Evolutionary conservation across 495 filamentous ascomycete species (phyloP).

Genomic region (Penicillium maclennaniae): DNA sequence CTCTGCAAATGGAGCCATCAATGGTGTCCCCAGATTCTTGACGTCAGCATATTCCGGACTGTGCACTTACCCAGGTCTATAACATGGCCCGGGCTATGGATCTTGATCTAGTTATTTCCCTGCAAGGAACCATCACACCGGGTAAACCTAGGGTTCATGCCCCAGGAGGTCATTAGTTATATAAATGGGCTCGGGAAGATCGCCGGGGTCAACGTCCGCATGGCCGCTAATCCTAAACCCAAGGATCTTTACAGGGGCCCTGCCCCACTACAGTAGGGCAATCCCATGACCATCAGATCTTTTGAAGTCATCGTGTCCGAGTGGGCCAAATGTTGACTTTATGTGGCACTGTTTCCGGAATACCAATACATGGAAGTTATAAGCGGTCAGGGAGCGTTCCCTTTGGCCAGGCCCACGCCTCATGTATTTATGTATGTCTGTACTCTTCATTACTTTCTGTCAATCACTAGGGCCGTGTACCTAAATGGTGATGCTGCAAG

Average conservation of each 20-base stretch:
- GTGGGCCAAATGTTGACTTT: background rate
- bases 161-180: background rate
- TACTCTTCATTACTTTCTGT: no score
- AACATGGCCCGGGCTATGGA: background rate
- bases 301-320: slow-evolving; percentile 7
- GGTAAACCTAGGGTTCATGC: background rate
- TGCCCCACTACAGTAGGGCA: slow-evolving; percentile 8
- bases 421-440: no score
- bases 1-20: background rate
- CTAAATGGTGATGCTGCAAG: background rate
- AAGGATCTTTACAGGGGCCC: background rate
- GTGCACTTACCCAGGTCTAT: background rate
- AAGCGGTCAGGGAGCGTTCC: slow-evolving; percentile 5
- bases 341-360: slow-evolving; percentile 1
- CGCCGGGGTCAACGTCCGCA: background rate
- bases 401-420: no score
- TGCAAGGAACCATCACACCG: background rate
- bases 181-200: background rate
- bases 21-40: background rate
- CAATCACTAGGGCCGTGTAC: background rate
- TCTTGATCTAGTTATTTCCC: background rate
- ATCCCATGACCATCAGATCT: slow-evolving; percentile 28
- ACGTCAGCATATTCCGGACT: background rate
- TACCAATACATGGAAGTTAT: background rate
- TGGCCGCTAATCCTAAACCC: background rate